A percentile compares a stretch with the other conserved stretches of the same genome.
Conservation (phyloP, 495 filamentous ascomycete species). For the Trichodelitschia bisporula region DNA sequence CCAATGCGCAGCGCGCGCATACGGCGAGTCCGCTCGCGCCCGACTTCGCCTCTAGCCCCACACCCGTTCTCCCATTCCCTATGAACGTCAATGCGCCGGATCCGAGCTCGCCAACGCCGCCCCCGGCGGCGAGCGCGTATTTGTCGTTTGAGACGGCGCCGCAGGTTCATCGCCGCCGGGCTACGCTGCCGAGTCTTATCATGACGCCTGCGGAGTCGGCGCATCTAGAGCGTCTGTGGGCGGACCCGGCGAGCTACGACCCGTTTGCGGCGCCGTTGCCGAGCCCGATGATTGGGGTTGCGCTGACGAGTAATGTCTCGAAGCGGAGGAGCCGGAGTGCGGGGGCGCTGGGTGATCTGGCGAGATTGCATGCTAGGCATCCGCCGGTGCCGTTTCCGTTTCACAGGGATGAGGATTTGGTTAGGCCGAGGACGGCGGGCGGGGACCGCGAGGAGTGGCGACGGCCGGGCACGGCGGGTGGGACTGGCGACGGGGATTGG, state of each 20-base stretch:
- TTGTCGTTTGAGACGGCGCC: too few species aligned
- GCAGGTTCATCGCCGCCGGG: slow-evolving; percentile 5
- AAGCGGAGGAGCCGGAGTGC: slow-evolving; percentile 12
- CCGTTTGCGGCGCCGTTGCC: slow-evolving; percentile 1
- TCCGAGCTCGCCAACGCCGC: slow-evolving; percentile 3
- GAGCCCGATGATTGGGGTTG: slow-evolving; percentile 9
- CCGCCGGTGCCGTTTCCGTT: too few species aligned
- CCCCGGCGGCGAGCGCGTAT: not conserved
- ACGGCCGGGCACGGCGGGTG: too few species aligned
- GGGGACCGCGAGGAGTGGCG: too few species aligned
- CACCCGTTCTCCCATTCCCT: slow-evolving; percentile 13
- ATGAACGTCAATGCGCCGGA: slow-evolving; percentile 14
- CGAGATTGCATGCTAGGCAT: too few species aligned
- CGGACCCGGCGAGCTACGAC: not conserved
- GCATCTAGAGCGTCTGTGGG: slow-evolving; percentile 1
- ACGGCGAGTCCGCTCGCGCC: too few species aligned
- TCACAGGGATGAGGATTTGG: too few species aligned
- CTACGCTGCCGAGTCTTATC: slow-evolving; percentile 8
- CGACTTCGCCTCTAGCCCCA: too few species aligned
- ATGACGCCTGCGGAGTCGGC: slow-evolving; percentile 4
- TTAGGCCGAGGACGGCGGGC: too few species aligned
- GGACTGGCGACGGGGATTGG: too few species aligned
- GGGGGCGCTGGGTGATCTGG: slow-evolving; percentile 9
- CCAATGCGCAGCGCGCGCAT: not conserved
- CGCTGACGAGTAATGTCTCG: slow-evolving; percentile 6